Percentiles rank a stretch among this genome's conserved stretches.
phyloP scores from a whole-genome alignment of 345 rosid species.

The Salix koriyanagi region DNA sequence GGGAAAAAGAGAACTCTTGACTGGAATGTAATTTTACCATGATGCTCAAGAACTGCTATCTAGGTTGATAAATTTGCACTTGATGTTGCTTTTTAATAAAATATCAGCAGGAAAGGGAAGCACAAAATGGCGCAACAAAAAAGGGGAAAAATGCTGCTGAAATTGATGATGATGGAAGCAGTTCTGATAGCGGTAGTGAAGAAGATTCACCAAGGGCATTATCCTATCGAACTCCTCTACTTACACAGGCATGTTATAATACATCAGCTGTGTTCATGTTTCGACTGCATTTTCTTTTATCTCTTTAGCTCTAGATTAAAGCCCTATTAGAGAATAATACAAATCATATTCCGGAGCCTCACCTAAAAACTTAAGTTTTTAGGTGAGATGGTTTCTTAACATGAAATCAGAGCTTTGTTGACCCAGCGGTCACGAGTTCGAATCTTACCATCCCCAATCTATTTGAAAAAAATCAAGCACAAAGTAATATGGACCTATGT shows the following conservation, averaged over 20 bases:
- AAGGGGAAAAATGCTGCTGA: conserved; percentile 41
- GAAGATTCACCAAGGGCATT: conserved; percentile 61
- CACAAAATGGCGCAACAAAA: conserved; percentile 45
- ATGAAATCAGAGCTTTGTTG: too few species aligned
- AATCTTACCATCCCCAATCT: too few species aligned
- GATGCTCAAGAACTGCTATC: background rate
- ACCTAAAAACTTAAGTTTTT: too few species aligned
- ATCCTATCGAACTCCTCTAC: conserved; percentile 75
- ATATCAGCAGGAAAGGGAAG: conserved; percentile 48
- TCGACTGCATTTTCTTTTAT: background rate
- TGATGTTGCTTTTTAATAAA: background rate
- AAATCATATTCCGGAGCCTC: too few species aligned
- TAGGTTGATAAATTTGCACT: background rate
- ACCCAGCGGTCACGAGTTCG: too few species aligned
- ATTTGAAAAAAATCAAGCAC: too few species aligned
- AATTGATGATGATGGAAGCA: conserved; percentile 53
- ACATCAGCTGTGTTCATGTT: background rate
- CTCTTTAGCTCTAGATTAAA: background rate
- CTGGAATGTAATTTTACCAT: too few species aligned
- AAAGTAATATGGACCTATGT: too few species aligned
- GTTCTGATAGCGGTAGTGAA: conserved; percentile 68
- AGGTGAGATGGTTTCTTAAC: too few species aligned
- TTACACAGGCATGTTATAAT: conserved; percentile 60
- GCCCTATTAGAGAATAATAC: too few species aligned
- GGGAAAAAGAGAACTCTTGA: too few species aligned